Evolutionary conservation across 1,139 yeast genomes (phyloP).

Genomic region (Geotrichum australiense): DNA sequence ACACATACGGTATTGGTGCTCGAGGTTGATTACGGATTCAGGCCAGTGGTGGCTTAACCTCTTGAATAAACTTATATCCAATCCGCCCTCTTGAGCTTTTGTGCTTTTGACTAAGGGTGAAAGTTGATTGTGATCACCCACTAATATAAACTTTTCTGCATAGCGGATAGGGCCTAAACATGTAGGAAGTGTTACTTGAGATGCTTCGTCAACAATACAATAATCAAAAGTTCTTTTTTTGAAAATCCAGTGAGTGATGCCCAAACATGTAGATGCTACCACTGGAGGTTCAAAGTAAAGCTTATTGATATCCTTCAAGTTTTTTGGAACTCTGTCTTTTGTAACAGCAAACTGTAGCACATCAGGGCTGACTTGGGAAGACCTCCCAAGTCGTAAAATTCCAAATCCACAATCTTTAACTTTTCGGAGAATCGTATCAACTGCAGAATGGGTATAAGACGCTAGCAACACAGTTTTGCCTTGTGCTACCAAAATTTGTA

Average conservation of each 20-base stretch:
- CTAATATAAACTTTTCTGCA: conserved; percentile 74
- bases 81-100: conserved; percentile 47
- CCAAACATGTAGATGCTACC: conserved; percentile 86
- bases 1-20: conserved; percentile 90
- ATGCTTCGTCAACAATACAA: conserved; percentile 94
- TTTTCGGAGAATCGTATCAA: conserved; percentile 81
- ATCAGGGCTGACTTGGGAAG: conserved; percentile 52
- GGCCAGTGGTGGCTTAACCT: conserved; percentile 67
- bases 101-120: conserved; percentile 74
- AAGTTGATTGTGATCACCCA: conserved; percentile 90
- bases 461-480: conserved; percentile 69
- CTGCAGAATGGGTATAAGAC: conserved; percentile 93
- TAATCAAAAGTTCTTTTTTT: conserved; percentile 66
- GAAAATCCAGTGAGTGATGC: conserved; percentile 52
- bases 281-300: conserved; percentile 57
- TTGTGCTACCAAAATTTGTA: conserved; percentile 50
- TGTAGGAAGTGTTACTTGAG: conserved; percentile 87
- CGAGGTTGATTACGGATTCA: conserved; percentile 59
- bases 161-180: conserved; percentile 80
- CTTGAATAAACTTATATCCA: conserved; percentile 74
- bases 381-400: conserved; percentile 37
- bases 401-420: conserved; percentile 46
- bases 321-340: conserved; percentile 22
- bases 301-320: conserved; percentile 35
- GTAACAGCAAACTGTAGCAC: conserved; percentile 44